Evolutionary conservation across 2,329 filamentous ascomycete species (phyloP).

Genomic region (Ascochyta lentis): DNA sequence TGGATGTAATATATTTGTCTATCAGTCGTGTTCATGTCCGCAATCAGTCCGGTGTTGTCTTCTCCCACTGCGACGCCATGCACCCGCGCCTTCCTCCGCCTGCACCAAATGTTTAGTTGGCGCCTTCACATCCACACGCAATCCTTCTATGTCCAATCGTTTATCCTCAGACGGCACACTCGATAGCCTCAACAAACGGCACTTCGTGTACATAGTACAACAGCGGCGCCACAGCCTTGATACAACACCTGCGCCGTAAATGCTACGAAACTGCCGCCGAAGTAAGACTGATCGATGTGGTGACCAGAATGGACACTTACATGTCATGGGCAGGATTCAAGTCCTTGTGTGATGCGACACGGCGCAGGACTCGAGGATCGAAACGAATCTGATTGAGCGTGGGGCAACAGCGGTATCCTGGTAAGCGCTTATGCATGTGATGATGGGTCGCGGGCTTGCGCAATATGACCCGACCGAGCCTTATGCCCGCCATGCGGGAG

Average conservation of each 20-base stretch:
- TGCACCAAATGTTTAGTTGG: slow-evolving; percentile 18
- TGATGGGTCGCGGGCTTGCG: slow-evolving; percentile 25
- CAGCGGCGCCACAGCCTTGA: slow-evolving; percentile 20
- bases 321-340: slow-evolving; percentile 2
- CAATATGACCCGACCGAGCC: slow-evolving; percentile 15
- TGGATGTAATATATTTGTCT: neutral
- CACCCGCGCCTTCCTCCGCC: slow-evolving; percentile 29
- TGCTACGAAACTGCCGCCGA: neutral
- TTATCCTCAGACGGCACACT: neutral
- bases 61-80: slow-evolving; percentile 17
- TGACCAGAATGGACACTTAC: slow-evolving; percentile 3
- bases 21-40: neutral
- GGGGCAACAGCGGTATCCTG: slow-evolving; percentile 14
- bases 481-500: slow-evolving; percentile 12
- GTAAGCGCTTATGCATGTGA: slow-evolving; percentile 41
- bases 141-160: neutral
- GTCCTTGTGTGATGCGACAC: slow-evolving; percentile 1
- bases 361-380: slow-evolving; percentile 6
- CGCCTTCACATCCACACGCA: slow-evolving; percentile 12
- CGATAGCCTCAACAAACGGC: slow-evolving; percentile 1
- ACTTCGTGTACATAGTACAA: slow-evolving; percentile 12
- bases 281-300: neutral
- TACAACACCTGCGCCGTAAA: slow-evolving; percentile 9
- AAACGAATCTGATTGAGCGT: slow-evolving; percentile 12
- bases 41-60: neutral